Percentiles rank a stretch among this genome's conserved stretches.
phyloP scores from a whole-genome alignment of 768 basidiomycete genomes.

The Boletus rubropictus region DNA sequence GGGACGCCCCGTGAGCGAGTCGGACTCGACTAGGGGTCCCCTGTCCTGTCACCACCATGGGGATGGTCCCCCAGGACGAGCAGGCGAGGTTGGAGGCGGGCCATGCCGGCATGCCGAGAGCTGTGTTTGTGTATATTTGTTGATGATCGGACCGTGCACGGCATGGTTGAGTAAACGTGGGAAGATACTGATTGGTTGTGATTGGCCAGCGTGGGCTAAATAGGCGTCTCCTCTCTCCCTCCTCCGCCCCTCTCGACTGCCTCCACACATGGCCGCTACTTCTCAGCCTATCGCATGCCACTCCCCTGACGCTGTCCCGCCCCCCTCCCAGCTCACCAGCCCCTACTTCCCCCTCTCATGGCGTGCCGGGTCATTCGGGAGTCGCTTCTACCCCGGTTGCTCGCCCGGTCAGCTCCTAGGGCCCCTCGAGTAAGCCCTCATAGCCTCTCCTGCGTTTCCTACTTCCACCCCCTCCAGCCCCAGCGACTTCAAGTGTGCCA shows the following conservation, averaged over 20 bases:
- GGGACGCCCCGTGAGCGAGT: no score
- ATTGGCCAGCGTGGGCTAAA: constrained; percentile 27
- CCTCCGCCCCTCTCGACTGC: not conserved
- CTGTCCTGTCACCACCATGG: no score
- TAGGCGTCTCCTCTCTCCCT: constrained; percentile 17
- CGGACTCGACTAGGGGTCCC: no score
- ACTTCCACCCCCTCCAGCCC: constrained; percentile 25
- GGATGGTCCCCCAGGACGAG: no score
- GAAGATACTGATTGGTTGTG: constrained; percentile 14
- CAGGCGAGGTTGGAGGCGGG: no score
- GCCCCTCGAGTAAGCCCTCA: constrained; percentile 53
- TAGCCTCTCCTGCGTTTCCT: not conserved
- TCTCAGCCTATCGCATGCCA: constrained; percentile 44
- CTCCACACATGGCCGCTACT: constrained; percentile 30
- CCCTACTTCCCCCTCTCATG: constrained; percentile 73
- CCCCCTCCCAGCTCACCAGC: constrained; percentile 36
- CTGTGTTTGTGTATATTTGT: constrained; percentile 16
- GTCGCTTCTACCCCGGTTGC: constrained; percentile 56
- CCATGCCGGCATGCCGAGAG: constrained; percentile 25
- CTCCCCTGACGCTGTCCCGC: not conserved
- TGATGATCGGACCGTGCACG: constrained; percentile 27
- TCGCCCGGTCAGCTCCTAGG: constrained; percentile 57
- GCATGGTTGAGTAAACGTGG: constrained; percentile 23
- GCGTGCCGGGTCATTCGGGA: constrained; percentile 60
- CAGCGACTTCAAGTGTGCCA: constrained; percentile 42